Conservation (phyloP, 1,139 yeast species). For the Kodamaea sp. region DNA sequence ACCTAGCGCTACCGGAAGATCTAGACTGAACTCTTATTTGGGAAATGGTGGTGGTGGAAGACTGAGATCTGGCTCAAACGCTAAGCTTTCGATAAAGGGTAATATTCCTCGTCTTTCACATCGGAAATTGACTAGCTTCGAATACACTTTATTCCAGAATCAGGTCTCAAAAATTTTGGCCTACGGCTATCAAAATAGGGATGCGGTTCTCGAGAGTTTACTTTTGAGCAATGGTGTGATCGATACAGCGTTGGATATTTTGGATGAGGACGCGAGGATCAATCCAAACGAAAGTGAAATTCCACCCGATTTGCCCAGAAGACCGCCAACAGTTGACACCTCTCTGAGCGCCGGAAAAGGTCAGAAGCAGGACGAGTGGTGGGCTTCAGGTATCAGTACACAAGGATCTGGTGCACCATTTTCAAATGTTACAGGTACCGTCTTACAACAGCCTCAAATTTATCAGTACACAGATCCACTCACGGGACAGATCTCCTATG, state of each 20-base stretch:
- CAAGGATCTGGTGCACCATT: constrained; percentile 7
- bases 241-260: constrained; percentile 48
- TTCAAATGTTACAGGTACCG: not conserved
- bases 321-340: constrained; percentile 28
- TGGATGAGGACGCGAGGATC: constrained; percentile 41
- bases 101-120: constrained; percentile 40
- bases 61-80: constrained; percentile 18
- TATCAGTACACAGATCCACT: constrained; percentile 65
- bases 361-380: constrained; percentile 25
- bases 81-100: constrained; percentile 3
- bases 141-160: constrained; percentile 39
- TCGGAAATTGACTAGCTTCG: constrained; percentile 45
- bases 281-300: constrained; percentile 39
- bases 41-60: constrained; percentile 13
- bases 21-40: constrained; percentile 22
- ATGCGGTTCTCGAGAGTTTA: constrained; percentile 52
- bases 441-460: constrained; percentile 36
- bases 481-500: constrained; percentile 60
- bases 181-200: constrained; percentile 51
- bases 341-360: constrained; percentile 4
- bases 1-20: constrained; percentile 6
- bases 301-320: constrained; percentile 42
- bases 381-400: constrained; percentile 15
- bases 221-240: constrained; percentile 48
- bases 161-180: constrained; percentile 41